Conservation (phyloP, 2,329 filamentous ascomycete genomes). For the Amylocarpus encephaloides region DNA sequence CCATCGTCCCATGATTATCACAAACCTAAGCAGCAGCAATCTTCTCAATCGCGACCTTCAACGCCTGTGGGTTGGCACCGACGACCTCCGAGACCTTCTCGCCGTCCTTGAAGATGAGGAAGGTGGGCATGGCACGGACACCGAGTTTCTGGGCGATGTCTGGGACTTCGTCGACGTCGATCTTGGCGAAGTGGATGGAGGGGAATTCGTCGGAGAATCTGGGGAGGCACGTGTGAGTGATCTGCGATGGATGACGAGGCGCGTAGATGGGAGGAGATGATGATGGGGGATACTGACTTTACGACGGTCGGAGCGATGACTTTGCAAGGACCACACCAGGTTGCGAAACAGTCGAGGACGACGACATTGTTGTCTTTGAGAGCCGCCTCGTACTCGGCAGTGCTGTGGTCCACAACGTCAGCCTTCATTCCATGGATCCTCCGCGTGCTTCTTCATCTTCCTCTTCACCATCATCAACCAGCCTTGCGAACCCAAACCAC, state of each 20-base stretch:
- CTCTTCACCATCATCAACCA: not conserved
- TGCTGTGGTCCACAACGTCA: conserved; percentile 38
- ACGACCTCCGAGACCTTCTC: conserved; percentile 67
- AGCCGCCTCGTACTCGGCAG: conserved; percentile 51
- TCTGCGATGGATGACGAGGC: not conserved
- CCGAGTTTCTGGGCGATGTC: conserved; percentile 70
- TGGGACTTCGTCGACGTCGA: conserved; percentile 80
- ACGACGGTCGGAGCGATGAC: conserved; percentile 71
- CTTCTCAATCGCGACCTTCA: conserved; percentile 39
- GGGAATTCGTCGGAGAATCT: conserved; percentile 56
- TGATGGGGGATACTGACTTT: conserved; percentile 40
- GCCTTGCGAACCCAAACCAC: not conserved
- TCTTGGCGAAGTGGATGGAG: conserved; percentile 71
- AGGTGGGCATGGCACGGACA: conserved; percentile 89
- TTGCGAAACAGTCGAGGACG: conserved; percentile 80
- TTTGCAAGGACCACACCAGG: conserved; percentile 95
- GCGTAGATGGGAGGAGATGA: conserved; percentile 9
- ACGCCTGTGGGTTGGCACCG: conserved; percentile 70
- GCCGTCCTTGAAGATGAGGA: conserved; percentile 76
- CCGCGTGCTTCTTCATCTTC: not conserved
- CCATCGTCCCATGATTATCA: not conserved
- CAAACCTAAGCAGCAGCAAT: conserved; percentile 25
- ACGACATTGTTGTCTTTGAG: conserved; percentile 54
- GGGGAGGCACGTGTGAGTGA: conserved; percentile 20
- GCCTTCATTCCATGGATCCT: conserved; percentile 10